A percentile compares a stretch with the other conserved stretches of the same genome.
Conservation (phyloP, 23 red algal species). For the Gracilaria caudata region DNA sequence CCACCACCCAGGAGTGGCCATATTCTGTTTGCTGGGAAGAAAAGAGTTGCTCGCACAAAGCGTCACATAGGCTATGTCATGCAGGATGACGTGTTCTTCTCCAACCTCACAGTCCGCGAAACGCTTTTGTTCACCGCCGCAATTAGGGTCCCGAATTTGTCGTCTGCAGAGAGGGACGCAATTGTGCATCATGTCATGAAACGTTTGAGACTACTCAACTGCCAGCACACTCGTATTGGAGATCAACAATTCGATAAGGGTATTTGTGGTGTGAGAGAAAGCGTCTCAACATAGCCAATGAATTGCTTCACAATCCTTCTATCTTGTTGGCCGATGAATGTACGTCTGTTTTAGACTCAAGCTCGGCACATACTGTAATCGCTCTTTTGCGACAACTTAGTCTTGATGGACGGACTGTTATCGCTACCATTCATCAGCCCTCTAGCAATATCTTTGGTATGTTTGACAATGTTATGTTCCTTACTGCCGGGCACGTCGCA, state of each 20-base stretch:
- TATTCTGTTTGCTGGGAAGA: slow-evolving; percentile 64
- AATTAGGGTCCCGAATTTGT: slow-evolving; percentile 60
- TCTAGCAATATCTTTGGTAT: slow-evolving; percentile 81
- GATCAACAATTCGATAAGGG: slow-evolving; percentile 85
- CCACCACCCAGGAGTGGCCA: slow-evolving; percentile 46
- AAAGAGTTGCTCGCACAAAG: slow-evolving; percentile 63
- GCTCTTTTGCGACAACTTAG: slow-evolving; percentile 73
- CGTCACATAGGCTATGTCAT: slow-evolving; percentile 89
- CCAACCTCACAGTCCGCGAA: slow-evolving; percentile 87
- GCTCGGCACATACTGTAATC: slow-evolving; percentile 88
- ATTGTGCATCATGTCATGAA: slow-evolving; percentile 65
- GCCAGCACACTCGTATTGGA: slow-evolving; percentile 81
- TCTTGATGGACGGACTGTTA: slow-evolving; percentile 71
- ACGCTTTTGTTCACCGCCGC: slow-evolving; percentile 81
- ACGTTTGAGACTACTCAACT: slow-evolving; percentile 64
- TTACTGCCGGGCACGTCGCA: slow-evolving; percentile 65
- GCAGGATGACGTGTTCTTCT: slow-evolving; percentile 97
- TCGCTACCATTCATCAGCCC: slow-evolving; percentile 95
- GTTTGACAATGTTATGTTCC: slow-evolving; percentile 90
- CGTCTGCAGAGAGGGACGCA: slow-evolving; percentile 30
- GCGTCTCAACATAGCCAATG: slow-evolving; percentile 92
- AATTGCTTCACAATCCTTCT: slow-evolving; percentile 87
- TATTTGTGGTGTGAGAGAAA: slow-evolving; percentile 90
- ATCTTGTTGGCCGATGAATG: slow-evolving; percentile 88
- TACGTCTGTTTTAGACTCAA: slow-evolving; percentile 82